phyloP scores from a whole-genome alignment of 1,284 basidiomycete genomes.

The Pholiota adiposa region DNA sequence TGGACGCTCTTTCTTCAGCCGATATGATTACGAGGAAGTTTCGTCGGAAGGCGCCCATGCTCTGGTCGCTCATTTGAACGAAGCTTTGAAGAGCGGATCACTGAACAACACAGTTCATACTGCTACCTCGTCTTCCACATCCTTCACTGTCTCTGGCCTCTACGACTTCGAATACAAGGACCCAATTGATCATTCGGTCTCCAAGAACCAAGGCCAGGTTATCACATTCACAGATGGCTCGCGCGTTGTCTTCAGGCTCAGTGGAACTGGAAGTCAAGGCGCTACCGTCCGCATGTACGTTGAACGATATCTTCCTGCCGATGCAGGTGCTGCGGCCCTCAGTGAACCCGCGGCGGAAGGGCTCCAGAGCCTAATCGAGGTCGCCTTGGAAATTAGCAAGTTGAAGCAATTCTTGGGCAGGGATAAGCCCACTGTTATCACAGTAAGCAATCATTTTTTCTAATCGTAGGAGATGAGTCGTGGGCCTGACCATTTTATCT shows the following conservation, averaged over 20 bases:
- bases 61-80: slow-evolving; percentile 82
- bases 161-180: slow-evolving; percentile 97
- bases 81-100: slow-evolving; percentile 67
- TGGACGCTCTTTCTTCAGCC: slow-evolving; percentile 97
- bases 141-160: slow-evolving; percentile 81
- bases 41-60: slow-evolving; percentile 88
- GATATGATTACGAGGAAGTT: slow-evolving; percentile 99
- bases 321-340: slow-evolving; percentile 78
- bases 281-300: slow-evolving; percentile 94
- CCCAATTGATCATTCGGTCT: slow-evolving; percentile 93
- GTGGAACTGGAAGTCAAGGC: slow-evolving; percentile 94
- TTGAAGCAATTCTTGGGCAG: slow-evolving; percentile 86
- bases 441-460: slow-evolving; percentile 54
- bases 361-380: slow-evolving; percentile 93
- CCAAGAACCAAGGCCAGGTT: slow-evolving; percentile 95
- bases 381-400: slow-evolving; percentile 84
- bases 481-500: neutral
- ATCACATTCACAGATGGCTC: slow-evolving; percentile 91
- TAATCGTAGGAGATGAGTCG: neutral
- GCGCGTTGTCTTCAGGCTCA: slow-evolving; percentile 94
- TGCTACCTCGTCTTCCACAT: slow-evolving; percentile 66
- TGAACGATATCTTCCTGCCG: slow-evolving; percentile 85
- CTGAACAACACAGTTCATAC: slow-evolving; percentile 72
- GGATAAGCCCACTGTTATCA: slow-evolving; percentile 96
- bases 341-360: slow-evolving; percentile 83